A percentile compares a stretch with the other conserved stretches of the same genome.
Evolutionary conservation across 2,329 filamentous ascomycete species (phyloP).

Genomic region (Endothia cerciana): DNA sequence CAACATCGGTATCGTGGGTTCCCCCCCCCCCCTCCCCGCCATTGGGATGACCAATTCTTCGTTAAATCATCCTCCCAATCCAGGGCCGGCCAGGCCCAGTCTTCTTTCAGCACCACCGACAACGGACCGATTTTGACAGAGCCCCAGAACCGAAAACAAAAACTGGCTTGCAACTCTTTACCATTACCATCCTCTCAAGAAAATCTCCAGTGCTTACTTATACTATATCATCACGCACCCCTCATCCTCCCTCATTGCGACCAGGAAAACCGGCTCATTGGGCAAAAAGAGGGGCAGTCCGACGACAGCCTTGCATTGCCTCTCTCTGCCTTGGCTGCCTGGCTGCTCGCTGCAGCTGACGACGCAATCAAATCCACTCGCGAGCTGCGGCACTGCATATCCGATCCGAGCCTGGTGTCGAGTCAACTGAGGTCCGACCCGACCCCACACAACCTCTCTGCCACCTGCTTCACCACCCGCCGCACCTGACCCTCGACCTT

Average conservation of each 20-base stretch:
- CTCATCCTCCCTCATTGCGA: background rate
- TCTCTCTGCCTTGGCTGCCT: background rate
- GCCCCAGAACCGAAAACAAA: background rate
- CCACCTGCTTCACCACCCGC: background rate
- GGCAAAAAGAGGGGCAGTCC: background rate
- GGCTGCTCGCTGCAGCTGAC: background rate
- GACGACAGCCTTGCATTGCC: background rate
- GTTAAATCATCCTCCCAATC: background rate
- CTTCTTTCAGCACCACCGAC: conserved; percentile 11
- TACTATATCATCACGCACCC: background rate
- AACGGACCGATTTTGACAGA: background rate
- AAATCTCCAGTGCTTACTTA: background rate
- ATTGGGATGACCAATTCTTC: conserved; percentile 7
- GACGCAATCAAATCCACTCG: conserved; percentile 9
- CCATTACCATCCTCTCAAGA: background rate
- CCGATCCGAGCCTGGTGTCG: background rate
- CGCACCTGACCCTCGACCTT: background rate
- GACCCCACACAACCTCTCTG: background rate
- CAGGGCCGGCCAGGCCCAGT: background rate
- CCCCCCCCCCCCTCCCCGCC: background rate
- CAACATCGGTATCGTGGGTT: too few relatives aligned
- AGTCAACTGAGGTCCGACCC: background rate
- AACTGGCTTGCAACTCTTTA: background rate
- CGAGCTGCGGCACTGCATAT: conserved; percentile 1
- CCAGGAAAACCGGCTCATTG: background rate